Conservation (phyloP, 371 early-diverging fungal species). For the Mortierella sp. region DNA sequence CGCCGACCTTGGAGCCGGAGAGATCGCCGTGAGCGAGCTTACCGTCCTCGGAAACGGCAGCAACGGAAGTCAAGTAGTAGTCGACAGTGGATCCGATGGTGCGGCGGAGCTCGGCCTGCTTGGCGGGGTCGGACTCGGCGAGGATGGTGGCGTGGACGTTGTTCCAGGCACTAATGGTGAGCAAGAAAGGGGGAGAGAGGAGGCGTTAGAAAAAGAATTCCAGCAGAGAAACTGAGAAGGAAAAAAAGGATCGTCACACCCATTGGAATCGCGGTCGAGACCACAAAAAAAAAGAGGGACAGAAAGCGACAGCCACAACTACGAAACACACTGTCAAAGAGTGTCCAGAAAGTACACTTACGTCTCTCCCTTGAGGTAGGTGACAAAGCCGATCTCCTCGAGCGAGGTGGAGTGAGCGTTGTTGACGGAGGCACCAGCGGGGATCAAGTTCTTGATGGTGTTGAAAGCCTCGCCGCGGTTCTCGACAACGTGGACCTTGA, state of each 20-base stretch:
- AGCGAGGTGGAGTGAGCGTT: slow-evolving; percentile 61
- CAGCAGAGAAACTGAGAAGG: not conserved
- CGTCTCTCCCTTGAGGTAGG: slow-evolving; percentile 58
- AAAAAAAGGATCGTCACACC: not conserved
- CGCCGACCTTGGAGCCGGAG: slow-evolving; percentile 56
- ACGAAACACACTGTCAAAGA: not conserved
- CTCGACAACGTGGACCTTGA: slow-evolving; percentile 46
- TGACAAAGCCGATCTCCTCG: slow-evolving; percentile 62
- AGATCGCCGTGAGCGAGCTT: slow-evolving; percentile 53
- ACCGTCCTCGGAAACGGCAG: slow-evolving; percentile 57
- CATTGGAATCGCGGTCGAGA: slow-evolving; percentile 1
- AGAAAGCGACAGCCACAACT: not conserved
- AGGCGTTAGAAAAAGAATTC: not conserved
- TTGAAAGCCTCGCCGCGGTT: slow-evolving; percentile 52
- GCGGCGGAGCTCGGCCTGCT: slow-evolving; percentile 53
- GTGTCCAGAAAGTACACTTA: slow-evolving; percentile 6
- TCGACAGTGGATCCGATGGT: slow-evolving; percentile 51
- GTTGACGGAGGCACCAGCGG: slow-evolving; percentile 52
- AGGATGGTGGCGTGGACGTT: slow-evolving; percentile 56
- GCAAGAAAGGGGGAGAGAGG: not conserved
- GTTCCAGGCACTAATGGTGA: slow-evolving; percentile 45
- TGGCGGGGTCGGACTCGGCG: slow-evolving; percentile 43
- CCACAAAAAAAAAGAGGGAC: not conserved
- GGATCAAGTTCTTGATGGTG: slow-evolving; percentile 56
- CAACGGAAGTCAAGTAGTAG: slow-evolving; percentile 52